These are phyloP conservation scores for Leishmania tarentolae DNA, from an alignment of 208 protist species.

Conservation along the genomic window DNA sequence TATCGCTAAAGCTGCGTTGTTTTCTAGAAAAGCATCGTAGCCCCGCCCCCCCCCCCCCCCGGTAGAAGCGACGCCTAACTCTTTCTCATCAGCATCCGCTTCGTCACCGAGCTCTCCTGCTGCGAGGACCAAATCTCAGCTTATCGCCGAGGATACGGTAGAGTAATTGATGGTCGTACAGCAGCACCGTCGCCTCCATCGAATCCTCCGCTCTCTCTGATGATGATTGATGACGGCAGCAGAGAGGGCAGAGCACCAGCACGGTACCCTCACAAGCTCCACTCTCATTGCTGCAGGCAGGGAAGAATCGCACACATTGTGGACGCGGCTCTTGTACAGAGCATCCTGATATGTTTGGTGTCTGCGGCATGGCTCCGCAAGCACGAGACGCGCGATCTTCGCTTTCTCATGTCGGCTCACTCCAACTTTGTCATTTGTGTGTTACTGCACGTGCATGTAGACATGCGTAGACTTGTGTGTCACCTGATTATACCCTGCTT, in stretches of 20 bases:
- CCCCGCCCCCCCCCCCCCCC: no score
- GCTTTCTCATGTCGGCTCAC: constrained; percentile 29
- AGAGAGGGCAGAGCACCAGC: not conserved
- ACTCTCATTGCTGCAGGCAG: not conserved
- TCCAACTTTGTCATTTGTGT: constrained; percentile 25
- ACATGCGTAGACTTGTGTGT: constrained; percentile 20
- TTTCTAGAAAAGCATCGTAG: not conserved
- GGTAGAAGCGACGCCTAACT: not conserved
- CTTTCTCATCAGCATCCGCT: not conserved
- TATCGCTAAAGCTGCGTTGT: not conserved
- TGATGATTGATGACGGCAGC: not conserved
- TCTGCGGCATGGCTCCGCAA: constrained; percentile 29
- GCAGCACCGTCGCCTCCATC: constrained; percentile 15
- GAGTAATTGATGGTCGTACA: constrained; percentile 31
- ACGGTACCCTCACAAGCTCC: not conserved
- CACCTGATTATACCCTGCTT: constrained; percentile 28
- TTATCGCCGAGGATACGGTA: constrained; percentile 8
- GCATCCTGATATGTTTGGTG: constrained; percentile 21
- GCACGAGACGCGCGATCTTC: constrained; percentile 25
- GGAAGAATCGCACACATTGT: not conserved
- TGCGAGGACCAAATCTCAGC: constrained; percentile 12
- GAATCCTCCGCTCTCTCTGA: no score
- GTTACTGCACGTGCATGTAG: not conserved
- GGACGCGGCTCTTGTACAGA: constrained; percentile 3
- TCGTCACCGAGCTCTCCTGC: not conserved